Evolutionary conservation across 495 filamentous ascomycete species (phyloP).

Genomic region (Penicillium pancosmium): DNA sequence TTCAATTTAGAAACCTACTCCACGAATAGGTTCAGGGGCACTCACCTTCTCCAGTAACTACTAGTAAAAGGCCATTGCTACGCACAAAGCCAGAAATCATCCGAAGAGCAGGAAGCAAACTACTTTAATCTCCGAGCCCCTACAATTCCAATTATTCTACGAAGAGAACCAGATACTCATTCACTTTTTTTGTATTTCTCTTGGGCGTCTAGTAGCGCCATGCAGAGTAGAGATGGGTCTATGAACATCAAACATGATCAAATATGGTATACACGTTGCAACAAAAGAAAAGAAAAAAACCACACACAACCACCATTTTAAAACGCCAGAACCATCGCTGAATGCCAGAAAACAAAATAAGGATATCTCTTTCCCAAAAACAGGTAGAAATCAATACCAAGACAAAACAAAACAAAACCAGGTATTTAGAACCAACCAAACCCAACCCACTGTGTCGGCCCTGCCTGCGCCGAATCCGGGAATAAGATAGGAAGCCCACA

Average conservation of each 20-base stretch:
- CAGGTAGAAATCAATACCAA: conserved; percentile 10
- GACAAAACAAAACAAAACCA: conserved; percentile 9
- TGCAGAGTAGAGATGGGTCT: conserved; percentile 44
- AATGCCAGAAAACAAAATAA: conserved; percentile 34
- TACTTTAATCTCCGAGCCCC: no score
- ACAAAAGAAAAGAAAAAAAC: conserved; percentile 5
- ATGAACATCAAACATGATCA: conserved; percentile 26
- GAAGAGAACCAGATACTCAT: conserved; percentile 14
- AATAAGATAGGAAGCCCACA: conserved; percentile 18
- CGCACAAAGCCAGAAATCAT: no score
- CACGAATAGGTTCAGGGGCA: no score
- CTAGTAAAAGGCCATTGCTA: no score
- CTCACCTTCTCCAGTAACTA: no score
- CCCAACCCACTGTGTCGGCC: conserved; percentile 19
- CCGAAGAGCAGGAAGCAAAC: no score
- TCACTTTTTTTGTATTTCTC: conserved; percentile 34
- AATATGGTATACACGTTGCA: conserved; percentile 40
- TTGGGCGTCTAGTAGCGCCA: conserved; percentile 24
- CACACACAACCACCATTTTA: conserved; percentile 22
- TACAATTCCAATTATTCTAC: not conserved
- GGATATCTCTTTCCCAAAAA: not conserved
- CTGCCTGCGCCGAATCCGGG: conserved; percentile 26
- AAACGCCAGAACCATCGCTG: conserved; percentile 40
- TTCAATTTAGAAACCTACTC: no score
- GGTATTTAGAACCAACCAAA: conserved; percentile 9